Evolutionary conservation across 441 rosid species (phyloP).

Genomic region (Macaranga tanarius): DNA sequence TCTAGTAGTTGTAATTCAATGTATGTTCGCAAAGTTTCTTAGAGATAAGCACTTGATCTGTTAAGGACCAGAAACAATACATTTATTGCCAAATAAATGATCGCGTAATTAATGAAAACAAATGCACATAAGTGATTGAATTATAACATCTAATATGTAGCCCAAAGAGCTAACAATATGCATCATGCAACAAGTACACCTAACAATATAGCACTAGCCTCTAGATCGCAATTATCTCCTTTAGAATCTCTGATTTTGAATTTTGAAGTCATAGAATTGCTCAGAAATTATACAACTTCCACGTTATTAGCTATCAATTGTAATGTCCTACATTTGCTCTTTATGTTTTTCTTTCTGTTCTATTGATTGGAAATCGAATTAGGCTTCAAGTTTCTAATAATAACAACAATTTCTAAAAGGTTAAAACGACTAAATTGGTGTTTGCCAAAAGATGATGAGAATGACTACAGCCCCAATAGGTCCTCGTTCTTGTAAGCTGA

Average conservation of each 20-base stretch:
- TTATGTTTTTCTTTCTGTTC: neutral
- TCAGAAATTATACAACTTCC: neutral
- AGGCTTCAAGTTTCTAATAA: neutral
- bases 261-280: neutral
- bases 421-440: neutral
- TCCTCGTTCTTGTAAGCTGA: neutral
- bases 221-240: neutral
- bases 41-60: constrained; percentile 12
- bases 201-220: neutral
- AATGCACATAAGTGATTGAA: neutral
- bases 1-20: constrained; percentile 1
- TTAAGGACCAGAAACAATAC: neutral
- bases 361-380: neutral
- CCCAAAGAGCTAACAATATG: neutral
- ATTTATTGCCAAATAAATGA: neutral
- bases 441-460: constrained; percentile 15
- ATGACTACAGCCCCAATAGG: neutral
- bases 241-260: neutral
- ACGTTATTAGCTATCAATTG: neutral
- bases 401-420: too few species aligned
- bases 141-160: neutral
- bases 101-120: constrained; percentile 2
- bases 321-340: neutral
- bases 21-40: neutral
- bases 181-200: neutral